phyloP scores from a whole-genome alignment of 345 rosid genomes.

The Lepidium aucheri region DNA sequence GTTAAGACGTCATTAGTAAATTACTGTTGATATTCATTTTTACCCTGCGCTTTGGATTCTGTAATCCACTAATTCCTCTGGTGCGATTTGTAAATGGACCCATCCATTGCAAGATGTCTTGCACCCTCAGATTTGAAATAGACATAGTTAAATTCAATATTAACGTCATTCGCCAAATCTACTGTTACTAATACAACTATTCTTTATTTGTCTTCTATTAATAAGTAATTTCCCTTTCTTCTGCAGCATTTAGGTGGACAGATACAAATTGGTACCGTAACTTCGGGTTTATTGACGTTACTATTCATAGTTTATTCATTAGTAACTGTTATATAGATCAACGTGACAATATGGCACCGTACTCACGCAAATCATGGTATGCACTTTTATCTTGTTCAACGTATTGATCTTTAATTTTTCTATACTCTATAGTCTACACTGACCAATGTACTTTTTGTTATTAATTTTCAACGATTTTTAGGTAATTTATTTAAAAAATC shows the following conservation, averaged over 20 bases:
- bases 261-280: background rate
- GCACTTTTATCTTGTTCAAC: too few species aligned
- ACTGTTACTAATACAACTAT: too few species aligned
- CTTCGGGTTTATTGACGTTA: conserved; percentile 1
- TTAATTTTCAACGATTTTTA: background rate
- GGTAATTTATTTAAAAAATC: too few species aligned
- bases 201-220: background rate
- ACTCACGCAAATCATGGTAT: background rate
- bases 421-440: too few species aligned
- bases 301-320: background rate
- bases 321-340: conserved; percentile 7
- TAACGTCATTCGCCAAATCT: background rate
- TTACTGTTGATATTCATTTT: background rate
- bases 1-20: background rate
- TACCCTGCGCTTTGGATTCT: conserved; percentile 23
- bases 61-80: conserved; percentile 22
- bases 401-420: background rate
- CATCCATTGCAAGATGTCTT: conserved; percentile 17
- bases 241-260: background rate
- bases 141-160: background rate
- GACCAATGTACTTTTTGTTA: too few species aligned
- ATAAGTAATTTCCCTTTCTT: background rate
- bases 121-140: background rate
- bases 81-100: conserved; percentile 25
- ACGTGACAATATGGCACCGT: conserved; percentile 19